Base-by-base conservation (phyloP, 345 rosid genomes). In the Linum usitatissimum region DNA sequence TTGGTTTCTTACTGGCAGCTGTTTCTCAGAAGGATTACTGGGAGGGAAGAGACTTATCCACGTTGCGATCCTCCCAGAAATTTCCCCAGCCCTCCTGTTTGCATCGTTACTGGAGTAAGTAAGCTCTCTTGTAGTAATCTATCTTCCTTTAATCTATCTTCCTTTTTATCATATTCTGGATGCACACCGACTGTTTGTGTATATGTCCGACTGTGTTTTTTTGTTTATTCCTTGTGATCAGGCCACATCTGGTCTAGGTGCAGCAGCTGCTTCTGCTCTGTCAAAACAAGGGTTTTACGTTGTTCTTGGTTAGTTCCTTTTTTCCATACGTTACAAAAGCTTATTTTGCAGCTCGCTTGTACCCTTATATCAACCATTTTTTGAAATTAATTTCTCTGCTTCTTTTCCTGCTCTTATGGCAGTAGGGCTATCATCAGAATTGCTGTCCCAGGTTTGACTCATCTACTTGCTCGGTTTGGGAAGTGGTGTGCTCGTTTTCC, bases 201-300 rank as follows among this genome's bases (percentile, higher is more conserved):
- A 18, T 23, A 55, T 55, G 13, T 55, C 28, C 18, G 57, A 18
- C n/a, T n/a, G 18, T 28, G 5, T 17, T 31, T 42, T 45, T 61
- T 40, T 19, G 4, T 21, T 57, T 2, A 18, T 45, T 23, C 30
- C 53, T 10, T 71, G 31, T 28, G 10, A 34, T 60, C 67, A 89
- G 98, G 91, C 93, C 70, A 82, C 93, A 53, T 92, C 96, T 18
- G 98, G 98, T 23, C 57, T 89, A 34, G 98, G 98, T 20, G 84
- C 79, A 12, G 91, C 91, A 2, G 79, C 91, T 15, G 95, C 96
- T 9, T 67, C 60, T 73, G 85, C 81, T 67, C 86, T 89, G 70
- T 82, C 96, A 49, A 80, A 57, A 66, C 76, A 89, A 64, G 96
- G 96, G 18, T 89, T 85, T 75, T 78, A 63, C 31, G 77, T 89